Evolutionary conservation across 352 stramenopile genomes (phyloP).

Genomic region (Globisporangium splendens): DNA sequence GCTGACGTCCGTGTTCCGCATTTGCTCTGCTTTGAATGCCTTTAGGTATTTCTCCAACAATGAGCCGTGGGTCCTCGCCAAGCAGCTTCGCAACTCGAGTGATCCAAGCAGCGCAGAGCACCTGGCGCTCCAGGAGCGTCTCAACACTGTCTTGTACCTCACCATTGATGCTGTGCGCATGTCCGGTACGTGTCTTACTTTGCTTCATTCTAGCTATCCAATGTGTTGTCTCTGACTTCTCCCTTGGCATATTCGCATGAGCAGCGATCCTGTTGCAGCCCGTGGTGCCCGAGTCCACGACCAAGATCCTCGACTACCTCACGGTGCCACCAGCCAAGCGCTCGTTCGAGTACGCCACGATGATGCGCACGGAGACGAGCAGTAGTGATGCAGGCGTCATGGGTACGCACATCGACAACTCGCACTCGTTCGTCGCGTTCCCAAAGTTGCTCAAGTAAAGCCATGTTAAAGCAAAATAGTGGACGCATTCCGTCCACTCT

Average conservation of each 20-base stretch:
- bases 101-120: constrained; percentile 31
- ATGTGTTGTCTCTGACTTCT: neutral
- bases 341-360: constrained; percentile 44
- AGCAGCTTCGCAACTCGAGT: constrained; percentile 37
- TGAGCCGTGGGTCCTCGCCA: constrained; percentile 77
- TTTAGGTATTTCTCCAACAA: constrained; percentile 71
- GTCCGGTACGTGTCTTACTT: constrained; percentile 33
- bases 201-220: neutral
- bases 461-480: too few species aligned
- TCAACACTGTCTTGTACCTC: constrained; percentile 68
- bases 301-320: constrained; percentile 73
- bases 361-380: constrained; percentile 32
- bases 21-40: neutral
- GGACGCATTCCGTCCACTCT: too few species aligned
- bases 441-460: constrained; percentile 45
- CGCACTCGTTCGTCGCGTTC: constrained; percentile 70
- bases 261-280: constrained; percentile 74
- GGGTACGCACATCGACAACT: constrained; percentile 37
- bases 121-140: constrained; percentile 29
- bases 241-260: neutral
- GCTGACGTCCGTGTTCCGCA: too few species aligned
- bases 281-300: constrained; percentile 48
- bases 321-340: constrained; percentile 42
- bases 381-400: constrained; percentile 20
- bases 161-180: constrained; percentile 72